Percentiles rank a stretch among this genome's conserved stretches.
phyloP scores from a whole-genome alignment of 2,329 filamentous ascomycete genomes.

The Sporothrix brasiliensis region DNA sequence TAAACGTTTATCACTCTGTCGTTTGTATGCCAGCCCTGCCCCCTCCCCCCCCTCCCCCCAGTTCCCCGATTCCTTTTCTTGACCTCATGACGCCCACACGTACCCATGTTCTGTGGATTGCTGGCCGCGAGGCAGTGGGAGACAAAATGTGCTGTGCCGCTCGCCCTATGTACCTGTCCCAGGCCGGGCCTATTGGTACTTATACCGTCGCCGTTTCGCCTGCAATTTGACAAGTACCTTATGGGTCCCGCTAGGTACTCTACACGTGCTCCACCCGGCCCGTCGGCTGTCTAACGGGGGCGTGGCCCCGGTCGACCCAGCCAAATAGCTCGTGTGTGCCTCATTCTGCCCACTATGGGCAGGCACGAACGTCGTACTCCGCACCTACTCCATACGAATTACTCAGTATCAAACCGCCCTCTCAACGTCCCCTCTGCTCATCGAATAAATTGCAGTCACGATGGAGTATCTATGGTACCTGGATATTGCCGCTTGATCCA shows the following conservation, averaged over 20 bases:
- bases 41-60: no score
- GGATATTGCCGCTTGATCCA: not conserved
- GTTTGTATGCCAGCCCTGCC: not conserved
- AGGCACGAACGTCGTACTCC: not conserved
- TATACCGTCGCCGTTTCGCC: not conserved
- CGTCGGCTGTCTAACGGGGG: slow-evolving; percentile 34
- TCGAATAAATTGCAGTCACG: slow-evolving; percentile 7
- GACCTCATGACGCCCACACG: slow-evolving; percentile 4
- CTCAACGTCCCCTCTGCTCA: not conserved
- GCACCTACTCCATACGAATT: no score
- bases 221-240: not conserved
- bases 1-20: not conserved
- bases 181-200: slow-evolving; percentile 11
- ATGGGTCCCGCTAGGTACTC: slow-evolving; percentile 19
- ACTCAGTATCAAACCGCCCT: not conserved
- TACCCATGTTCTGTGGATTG: slow-evolving; percentile 14
- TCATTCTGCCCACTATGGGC: slow-evolving; percentile 12
- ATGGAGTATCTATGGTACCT: not conserved
- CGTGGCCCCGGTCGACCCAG: slow-evolving; percentile 31
- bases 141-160: slow-evolving; percentile 24
- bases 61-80: slow-evolving; percentile 2
- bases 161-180: slow-evolving; percentile 1
- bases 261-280: slow-evolving; percentile 35
- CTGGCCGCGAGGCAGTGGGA: slow-evolving; percentile 24
- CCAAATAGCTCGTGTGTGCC: slow-evolving; percentile 30